Evolutionary conservation across 2,329 filamentous ascomycete genomes (phyloP).

Genomic region (Fusarium bulbicola): DNA sequence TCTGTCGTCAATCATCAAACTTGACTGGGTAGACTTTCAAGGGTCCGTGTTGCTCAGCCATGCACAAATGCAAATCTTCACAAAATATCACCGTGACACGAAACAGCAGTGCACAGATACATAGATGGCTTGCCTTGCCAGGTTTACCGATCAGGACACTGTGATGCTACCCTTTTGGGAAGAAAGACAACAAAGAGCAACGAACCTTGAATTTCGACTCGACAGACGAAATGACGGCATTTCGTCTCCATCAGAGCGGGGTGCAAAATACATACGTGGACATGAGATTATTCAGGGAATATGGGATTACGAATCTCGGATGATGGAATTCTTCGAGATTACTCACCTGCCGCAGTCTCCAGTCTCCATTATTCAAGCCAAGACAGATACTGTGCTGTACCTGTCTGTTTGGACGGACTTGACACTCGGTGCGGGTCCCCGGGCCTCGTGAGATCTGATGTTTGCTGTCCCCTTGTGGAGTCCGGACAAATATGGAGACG

Average conservation of each 20-base stretch:
- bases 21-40: conserved; percentile 24
- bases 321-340: conserved; percentile 20
- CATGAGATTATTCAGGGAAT: background rate
- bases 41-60: conserved; percentile 20
- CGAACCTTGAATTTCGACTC: conserved; percentile 6
- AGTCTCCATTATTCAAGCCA: background rate
- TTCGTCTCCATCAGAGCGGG: conserved; percentile 10
- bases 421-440: conserved; percentile 20
- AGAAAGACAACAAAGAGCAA: conserved; percentile 32
- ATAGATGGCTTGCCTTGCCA: background rate
- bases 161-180: conserved; percentile 9
- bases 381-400: conserved; percentile 8
- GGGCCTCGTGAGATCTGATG: conserved; percentile 21
- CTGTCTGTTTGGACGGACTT: background rate
- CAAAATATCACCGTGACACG: background rate
- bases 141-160: conserved; percentile 3
- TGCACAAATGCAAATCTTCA: conserved; percentile 31
- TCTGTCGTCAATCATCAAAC: conserved; percentile 18
- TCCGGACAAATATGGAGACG: conserved; percentile 15
- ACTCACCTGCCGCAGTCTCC: background rate
- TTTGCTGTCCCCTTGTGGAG: conserved; percentile 26
- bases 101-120: conserved; percentile 22
- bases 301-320: conserved; percentile 25
- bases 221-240: conserved; percentile 20
- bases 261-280: conserved; percentile 18